Percentiles rank a stretch among this genome's conserved stretches.
Evolutionary conservation across 257 asterid genomes (phyloP).

Genomic region (Craterostigma plantagineum): DNA sequence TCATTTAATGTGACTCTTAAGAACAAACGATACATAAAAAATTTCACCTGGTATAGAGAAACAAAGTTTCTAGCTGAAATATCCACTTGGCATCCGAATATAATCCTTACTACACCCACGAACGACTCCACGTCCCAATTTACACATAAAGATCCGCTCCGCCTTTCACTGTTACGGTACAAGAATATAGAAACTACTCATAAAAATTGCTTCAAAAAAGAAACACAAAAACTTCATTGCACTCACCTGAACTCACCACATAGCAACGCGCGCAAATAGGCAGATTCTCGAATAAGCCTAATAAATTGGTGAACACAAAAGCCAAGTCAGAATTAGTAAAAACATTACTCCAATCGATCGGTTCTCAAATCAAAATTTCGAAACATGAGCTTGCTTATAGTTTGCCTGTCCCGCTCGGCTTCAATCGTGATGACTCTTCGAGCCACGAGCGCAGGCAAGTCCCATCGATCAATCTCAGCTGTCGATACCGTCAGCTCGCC

Average conservation of each 20-base stretch:
- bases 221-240: too few species aligned
- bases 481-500: constrained; percentile 32
- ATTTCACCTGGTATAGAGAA: constrained; percentile 42
- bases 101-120: constrained; percentile 26
- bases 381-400: background rate
- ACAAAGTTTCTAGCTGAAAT: constrained; percentile 33
- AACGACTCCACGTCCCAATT: constrained; percentile 54
- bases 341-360: background rate
- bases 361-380: background rate
- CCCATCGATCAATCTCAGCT: constrained; percentile 33
- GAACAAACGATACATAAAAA: constrained; percentile 1
- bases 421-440: constrained; percentile 24
- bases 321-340: background rate
- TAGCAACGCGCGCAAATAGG: constrained; percentile 64
- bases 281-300: constrained; percentile 51
- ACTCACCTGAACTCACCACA: constrained; percentile 57
- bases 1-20: background rate
- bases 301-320: background rate
- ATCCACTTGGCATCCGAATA: constrained; percentile 42
- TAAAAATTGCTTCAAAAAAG: too few species aligned
- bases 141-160: constrained; percentile 21
- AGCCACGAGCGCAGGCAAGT: constrained; percentile 30
- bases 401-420: constrained; percentile 37
- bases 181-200: too few species aligned
- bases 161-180: constrained; percentile 34